These are phyloP conservation scores for Suillus bovinus DNA, from an alignment of 768 basidiomycete genomes.

Conservation along the genomic window DNA sequence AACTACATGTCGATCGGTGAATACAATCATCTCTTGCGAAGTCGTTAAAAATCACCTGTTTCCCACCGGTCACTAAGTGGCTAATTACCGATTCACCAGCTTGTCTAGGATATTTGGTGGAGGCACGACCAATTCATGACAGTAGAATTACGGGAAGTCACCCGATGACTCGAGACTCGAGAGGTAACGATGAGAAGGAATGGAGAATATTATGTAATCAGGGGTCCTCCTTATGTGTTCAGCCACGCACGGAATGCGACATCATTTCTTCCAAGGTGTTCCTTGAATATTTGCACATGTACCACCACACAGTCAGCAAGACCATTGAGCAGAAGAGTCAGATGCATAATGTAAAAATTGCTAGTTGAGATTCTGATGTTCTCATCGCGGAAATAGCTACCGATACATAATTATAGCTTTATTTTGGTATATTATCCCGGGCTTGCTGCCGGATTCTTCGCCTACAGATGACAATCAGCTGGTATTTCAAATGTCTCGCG, in stretches of 20 bases:
- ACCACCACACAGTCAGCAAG: constrained; percentile 97
- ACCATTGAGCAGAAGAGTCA: constrained; percentile 87
- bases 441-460: constrained; percentile 84
- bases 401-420: constrained; percentile 8
- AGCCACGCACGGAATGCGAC: constrained; percentile 82
- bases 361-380: constrained; percentile 47
- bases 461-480: constrained; percentile 40
- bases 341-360: constrained; percentile 82
- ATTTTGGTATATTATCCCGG: constrained; percentile 88
- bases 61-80: neutral
- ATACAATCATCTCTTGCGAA: too few species aligned
- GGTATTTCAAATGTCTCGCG: neutral
- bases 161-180: too few species aligned
- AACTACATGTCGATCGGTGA: too few species aligned
- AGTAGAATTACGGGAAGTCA: too few species aligned
- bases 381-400: constrained; percentile 3
- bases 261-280: constrained; percentile 92
- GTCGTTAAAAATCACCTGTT: too few species aligned
- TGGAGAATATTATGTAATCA: constrained; percentile 40
- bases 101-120: neutral
- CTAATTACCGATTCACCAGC: neutral
- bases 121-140: too few species aligned
- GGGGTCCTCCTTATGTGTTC: neutral
- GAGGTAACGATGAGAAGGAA: too few species aligned
- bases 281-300: constrained; percentile 91